These are phyloP conservation scores for Auxenochlorella protothecoides DNA, from an alignment of 139 green algal species.

Conservation along the genomic window DNA sequence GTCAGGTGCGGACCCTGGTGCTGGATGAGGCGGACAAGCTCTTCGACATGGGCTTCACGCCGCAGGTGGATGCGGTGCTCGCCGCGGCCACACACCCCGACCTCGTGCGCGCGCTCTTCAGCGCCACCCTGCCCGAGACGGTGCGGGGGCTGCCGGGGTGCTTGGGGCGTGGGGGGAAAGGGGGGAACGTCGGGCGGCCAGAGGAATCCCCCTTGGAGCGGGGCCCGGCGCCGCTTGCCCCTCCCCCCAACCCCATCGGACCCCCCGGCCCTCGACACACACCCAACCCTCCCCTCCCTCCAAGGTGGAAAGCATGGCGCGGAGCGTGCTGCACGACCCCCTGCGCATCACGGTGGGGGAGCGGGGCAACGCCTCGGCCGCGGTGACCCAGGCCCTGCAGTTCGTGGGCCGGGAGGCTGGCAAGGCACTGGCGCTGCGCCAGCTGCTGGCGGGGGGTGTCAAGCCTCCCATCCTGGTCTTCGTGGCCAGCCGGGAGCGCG, in stretches of 20 bases:
- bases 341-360: slow-evolving; percentile 79
- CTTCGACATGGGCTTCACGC: slow-evolving; percentile 82
- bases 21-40: slow-evolving; percentile 96
- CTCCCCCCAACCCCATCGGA: not conserved
- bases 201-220: not conserved
- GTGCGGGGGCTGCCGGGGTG: slow-evolving; percentile 66
- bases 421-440: slow-evolving; percentile 83
- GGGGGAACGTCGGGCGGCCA: not conserved
- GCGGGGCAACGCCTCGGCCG: slow-evolving; percentile 45
- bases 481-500: slow-evolving; percentile 76
- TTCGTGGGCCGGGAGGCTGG: slow-evolving; percentile 87
- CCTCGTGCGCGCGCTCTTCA: slow-evolving; percentile 64
- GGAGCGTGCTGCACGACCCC: slow-evolving; percentile 69
- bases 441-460: slow-evolving; percentile 72
- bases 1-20: slow-evolving; percentile 51
- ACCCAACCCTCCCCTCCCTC: no score
- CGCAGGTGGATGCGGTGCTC: slow-evolving; percentile 73
- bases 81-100: slow-evolving; percentile 52
- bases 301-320: slow-evolving; percentile 68
- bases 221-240: slow-evolving; percentile 20
- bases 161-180: slow-evolving; percentile 18
- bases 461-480: slow-evolving; percentile 86
- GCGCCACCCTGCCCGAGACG: slow-evolving; percentile 81
- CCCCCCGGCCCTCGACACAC: no score
- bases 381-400: slow-evolving; percentile 76